phyloP scores from a whole-genome alignment of 2,329 filamentous ascomycete species.

The Seiridium unicorne region DNA sequence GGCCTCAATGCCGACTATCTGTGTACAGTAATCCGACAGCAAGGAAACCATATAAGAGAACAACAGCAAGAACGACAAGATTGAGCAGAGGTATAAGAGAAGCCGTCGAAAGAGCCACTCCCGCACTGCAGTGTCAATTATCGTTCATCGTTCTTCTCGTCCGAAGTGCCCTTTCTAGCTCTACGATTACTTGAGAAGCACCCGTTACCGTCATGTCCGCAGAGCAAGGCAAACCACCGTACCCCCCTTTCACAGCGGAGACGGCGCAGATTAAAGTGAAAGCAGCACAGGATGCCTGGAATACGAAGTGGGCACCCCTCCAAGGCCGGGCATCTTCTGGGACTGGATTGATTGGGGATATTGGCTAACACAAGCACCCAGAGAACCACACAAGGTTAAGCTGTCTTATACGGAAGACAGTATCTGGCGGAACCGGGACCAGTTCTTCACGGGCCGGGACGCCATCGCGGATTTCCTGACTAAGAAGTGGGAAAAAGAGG shows the following conservation, averaged over 20 bases:
- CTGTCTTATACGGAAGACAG: constrained; percentile 73
- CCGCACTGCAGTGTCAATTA: no score
- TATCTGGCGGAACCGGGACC: constrained; percentile 77
- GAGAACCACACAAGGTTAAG: constrained; percentile 63
- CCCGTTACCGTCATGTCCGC: not conserved
- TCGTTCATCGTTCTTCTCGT: no score
- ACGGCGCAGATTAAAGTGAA: constrained; percentile 77
- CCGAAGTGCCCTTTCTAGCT: not conserved
- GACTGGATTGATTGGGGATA: not conserved
- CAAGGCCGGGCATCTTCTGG: not conserved
- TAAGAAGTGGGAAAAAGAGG: constrained; percentile 72
- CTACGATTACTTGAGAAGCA: not conserved
- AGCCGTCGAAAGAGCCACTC: no score
- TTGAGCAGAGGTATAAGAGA: no score
- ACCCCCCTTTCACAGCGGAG: constrained; percentile 73
- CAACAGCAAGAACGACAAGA: no score
- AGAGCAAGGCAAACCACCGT: constrained; percentile 35
- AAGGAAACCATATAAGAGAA: no score
- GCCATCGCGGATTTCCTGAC: constrained; percentile 67
- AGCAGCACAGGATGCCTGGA: constrained; percentile 81
- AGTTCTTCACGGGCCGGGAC: constrained; percentile 67
- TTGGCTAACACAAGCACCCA: constrained; percentile 26
- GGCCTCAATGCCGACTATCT: no score
- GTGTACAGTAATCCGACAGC: no score
- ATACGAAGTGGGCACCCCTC: constrained; percentile 56